Base-by-base conservation (phyloP, 768 basidiomycete genomes). In the Lyophyllum decastes region DNA sequence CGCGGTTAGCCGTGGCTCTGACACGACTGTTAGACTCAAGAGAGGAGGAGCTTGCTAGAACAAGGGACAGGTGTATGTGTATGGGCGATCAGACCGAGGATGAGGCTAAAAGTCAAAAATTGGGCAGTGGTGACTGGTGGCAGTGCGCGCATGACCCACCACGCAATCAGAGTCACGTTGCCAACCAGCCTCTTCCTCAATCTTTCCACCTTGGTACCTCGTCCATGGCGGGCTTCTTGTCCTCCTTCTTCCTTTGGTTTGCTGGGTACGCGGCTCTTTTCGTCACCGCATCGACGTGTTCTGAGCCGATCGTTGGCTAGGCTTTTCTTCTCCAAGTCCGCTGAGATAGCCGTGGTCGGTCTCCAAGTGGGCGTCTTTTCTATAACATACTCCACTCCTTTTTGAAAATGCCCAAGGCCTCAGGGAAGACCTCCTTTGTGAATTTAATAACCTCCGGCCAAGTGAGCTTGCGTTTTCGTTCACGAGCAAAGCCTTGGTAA, bases 381-480 rank as follows among this genome's bases (percentile, higher is more conserved):
- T 22, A 26, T 1, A 10, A 14, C 44, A n/a, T 22, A 25, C 44
- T 41, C 27, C 34, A 30, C 17, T 19, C 30, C 14, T 22, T n/a
- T 52, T 61, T 54, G 19, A 53, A 17, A 7, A 21, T 38, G 33
- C 17, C 21, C 33, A 58, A 96, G 92, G 93, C 94, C 2, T 95
- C 93, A 2, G 95, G 95, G 45, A 96, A 97, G 77, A 96, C 95
- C 2, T 94, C 92, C 10, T 92, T 97, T 52, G 92, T 95, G 26
- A 94, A 96, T 68, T 90, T 95, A 11, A 85, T 97, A 21, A 89
- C 89, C 4, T 90, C 87, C n/a, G 90, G 89, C 63, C 90, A 91
- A 77, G 90, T 87, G 52, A 62, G 73, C 66, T 52, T 54, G 6
- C 33, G 2, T 11, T 54, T 59, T 57, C 30, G 24, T 52, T 38